Evolutionary conservation across 139 green algal genomes (phyloP), one percentile per base, ranked within the genome.

Genomic region (Microglena sp.): DNA sequence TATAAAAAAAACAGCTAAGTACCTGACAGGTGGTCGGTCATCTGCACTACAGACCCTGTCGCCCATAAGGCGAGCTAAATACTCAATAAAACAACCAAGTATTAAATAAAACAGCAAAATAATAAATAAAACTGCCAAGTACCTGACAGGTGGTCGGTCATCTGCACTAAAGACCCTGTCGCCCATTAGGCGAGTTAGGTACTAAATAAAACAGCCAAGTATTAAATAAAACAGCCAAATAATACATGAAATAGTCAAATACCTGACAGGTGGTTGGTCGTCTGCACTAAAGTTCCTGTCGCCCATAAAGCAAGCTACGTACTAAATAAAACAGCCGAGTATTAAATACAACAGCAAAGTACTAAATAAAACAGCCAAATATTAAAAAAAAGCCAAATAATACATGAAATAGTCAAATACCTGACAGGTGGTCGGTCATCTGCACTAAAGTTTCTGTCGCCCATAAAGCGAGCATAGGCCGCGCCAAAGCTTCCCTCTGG

Each of bases 381-480:
- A 15, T 7, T 21, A 27, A 33, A 18, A n/a, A 36, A 36, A 15
- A 27, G n/a, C n/a, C n/a, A n/a, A n/a, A n/a, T n/a, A n/a, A n/a
- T n/a, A n/a, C n/a, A 30, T 59, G 50, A n/a, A 59, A n/a, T 8
- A 31, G 50, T 6, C 50, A 21, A n/a, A 27, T 45, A 83, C 74
- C 89, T 65, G 21, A 92, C 87, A 0, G 86, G 82, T 4, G 89
- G 88, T n/a, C 92, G 73, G 15, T 97, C 92, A 46, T 89, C 80
- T 6, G 92, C 86, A 4, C 61, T 45, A 67, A 98, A 97, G 60
- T 78, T 69, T 1, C 91, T 68, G 0, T 69, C 54, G 2, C 76
- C 78, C 92, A 98, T 98, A 79, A 97, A 98, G 3, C 67, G 24
- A 0, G 85, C 86, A 55, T 98, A 98, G 1, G 87, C 85, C 2